phyloP scores from a whole-genome alignment of 75 land plant species.

The Sequoia sempervirens region DNA sequence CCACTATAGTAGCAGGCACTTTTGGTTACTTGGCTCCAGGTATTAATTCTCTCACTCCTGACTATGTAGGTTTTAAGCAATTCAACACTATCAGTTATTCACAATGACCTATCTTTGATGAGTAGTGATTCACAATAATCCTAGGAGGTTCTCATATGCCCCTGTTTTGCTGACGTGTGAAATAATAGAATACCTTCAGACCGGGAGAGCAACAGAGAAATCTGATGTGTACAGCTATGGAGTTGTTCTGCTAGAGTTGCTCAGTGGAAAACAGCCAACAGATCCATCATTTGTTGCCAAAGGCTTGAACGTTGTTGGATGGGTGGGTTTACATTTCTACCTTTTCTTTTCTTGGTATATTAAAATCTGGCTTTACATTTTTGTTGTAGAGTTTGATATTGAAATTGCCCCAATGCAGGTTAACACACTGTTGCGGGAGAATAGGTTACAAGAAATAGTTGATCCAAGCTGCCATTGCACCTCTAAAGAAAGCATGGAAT shows the following conservation, averaged over 20 bases:
- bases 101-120: not conserved
- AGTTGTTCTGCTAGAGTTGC: slow-evolving; percentile 82
- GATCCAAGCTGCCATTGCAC: slow-evolving; percentile 55
- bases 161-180: not conserved
- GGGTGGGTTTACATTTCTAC: slow-evolving; percentile 48
- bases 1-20: slow-evolving; percentile 93
- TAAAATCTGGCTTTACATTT: no score
- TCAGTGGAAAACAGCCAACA: slow-evolving; percentile 90
- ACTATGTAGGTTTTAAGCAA: not conserved
- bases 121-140: not conserved
- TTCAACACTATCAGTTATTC: no score
- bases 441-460: slow-evolving; percentile 54
- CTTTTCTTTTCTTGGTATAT: not conserved
- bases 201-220: slow-evolving; percentile 88
- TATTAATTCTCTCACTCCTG: slow-evolving; percentile 13
- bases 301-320: slow-evolving; percentile 86
- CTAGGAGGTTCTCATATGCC: not conserved
- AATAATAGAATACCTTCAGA: slow-evolving; percentile 76
- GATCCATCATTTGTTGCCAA: slow-evolving; percentile 68
- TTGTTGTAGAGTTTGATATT: not conserved
- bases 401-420: slow-evolving; percentile 38
- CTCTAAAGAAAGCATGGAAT: slow-evolving; percentile 65
- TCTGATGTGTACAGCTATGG: slow-evolving; percentile 97
- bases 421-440: slow-evolving; percentile 50
- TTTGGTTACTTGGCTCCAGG: slow-evolving; percentile 98